phyloP scores from a whole-genome alignment of 345 rosid species.

The Boechera retrofracta region DNA sequence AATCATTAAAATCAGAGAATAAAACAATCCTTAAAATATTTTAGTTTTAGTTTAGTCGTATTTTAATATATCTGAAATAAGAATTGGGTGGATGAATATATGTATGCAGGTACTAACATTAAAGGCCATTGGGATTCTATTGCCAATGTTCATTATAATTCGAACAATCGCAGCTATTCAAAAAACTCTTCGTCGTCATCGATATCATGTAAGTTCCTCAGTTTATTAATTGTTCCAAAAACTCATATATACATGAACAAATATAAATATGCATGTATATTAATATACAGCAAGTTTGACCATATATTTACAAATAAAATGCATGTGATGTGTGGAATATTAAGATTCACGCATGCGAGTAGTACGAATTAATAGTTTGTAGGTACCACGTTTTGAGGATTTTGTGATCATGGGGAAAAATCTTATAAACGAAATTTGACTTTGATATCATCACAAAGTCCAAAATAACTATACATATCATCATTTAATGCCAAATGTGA shows the following conservation, averaged over 20 bases:
- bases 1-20: neutral
- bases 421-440: constrained; percentile 25
- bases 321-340: constrained; percentile 49
- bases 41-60: neutral
- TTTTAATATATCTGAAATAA: neutral
- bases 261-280: neutral
- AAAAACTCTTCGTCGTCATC: constrained; percentile 42
- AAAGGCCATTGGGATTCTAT: constrained; percentile 70
- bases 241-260: neutral
- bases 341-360: constrained; percentile 25
- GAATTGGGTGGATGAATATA: too few species aligned
- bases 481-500: constrained; percentile 37
- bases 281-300: constrained; percentile 19
- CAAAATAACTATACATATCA: neutral
- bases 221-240: neutral
- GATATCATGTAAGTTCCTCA: constrained; percentile 35
- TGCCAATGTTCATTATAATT: constrained; percentile 74
- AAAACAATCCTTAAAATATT: neutral
- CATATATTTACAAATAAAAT: constrained; percentile 24
- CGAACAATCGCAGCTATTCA: constrained; percentile 64
- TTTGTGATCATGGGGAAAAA: constrained; percentile 5
- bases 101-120: constrained; percentile 62
- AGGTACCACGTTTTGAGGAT: constrained; percentile 38
- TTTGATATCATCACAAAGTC: constrained; percentile 11
- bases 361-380: constrained; percentile 25